Conservation (phyloP, 306 rosid genomes). For the Malus asiatica region DNA sequence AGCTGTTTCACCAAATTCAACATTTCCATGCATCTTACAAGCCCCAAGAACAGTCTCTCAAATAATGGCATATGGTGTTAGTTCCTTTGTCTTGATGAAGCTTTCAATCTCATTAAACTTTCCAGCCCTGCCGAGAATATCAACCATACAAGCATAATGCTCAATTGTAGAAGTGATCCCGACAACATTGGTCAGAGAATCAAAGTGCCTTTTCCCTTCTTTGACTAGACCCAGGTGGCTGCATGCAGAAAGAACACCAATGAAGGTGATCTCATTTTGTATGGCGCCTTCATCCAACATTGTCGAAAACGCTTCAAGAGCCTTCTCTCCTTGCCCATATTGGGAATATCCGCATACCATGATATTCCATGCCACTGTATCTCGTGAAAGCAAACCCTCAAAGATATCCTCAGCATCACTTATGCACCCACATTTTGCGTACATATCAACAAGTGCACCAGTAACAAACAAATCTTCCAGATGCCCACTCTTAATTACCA, state of each 20-base stretch:
- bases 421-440: conserved; percentile 29
- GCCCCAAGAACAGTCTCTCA: conserved; percentile 45
- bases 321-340: conserved; percentile 29
- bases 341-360: conserved; percentile 31
- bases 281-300: conserved; percentile 22
- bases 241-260: conserved; percentile 31
- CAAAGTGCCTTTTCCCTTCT: conserved; percentile 25
- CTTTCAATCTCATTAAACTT: conserved; percentile 32
- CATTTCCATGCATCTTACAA: conserved; percentile 27
- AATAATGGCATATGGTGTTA: conserved; percentile 25
- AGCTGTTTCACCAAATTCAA: conserved; percentile 30
- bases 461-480: conserved; percentile 20
- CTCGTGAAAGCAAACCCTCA: conserved; percentile 7
- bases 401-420: conserved; percentile 28
- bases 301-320: conserved; percentile 15
- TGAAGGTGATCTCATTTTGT: conserved; percentile 33
- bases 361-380: conserved; percentile 30
- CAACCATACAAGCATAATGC: conserved; percentile 41
- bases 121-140: conserved; percentile 37
- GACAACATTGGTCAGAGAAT: conserved; percentile 20
- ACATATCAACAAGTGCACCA: conserved; percentile 33
- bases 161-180: conserved; percentile 25
- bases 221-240: conserved; percentile 29
- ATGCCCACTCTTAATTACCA: conserved; percentile 27
- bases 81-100: conserved; percentile 22